These are phyloP conservation scores for Penicillium sp. DNA, from an alignment of 2,329 filamentous ascomycete species.

Conservation along the genomic window DNA sequence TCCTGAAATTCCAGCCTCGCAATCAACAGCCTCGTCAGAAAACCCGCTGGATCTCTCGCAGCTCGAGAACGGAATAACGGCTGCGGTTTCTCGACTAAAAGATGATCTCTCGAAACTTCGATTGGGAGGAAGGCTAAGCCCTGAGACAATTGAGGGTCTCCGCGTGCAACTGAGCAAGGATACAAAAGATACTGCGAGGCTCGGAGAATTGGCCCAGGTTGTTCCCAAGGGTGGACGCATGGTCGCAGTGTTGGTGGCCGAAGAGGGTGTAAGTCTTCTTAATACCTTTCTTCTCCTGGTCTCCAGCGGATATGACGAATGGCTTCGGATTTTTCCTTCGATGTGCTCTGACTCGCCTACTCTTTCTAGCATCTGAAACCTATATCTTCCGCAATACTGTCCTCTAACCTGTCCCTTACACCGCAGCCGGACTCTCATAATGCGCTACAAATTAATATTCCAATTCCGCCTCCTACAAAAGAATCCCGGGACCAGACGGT, in stretches of 20 bases:
- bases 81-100: constrained; percentile 61
- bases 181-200: constrained; percentile 55
- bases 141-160: constrained; percentile 64
- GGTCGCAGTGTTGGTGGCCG: constrained; percentile 66
- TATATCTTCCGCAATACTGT: constrained; percentile 47
- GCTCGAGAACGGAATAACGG: constrained; percentile 61
- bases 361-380: constrained; percentile 50
- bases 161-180: constrained; percentile 63
- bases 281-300: background rate
- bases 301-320: background rate
- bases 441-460: constrained; percentile 49
- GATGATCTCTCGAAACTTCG: constrained; percentile 67
- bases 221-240: constrained; percentile 66
- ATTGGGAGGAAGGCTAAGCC: constrained; percentile 66
- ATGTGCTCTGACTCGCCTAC: background rate
- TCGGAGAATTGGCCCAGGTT: constrained; percentile 70
- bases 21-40: constrained; percentile 38
- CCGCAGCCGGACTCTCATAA: constrained; percentile 51
- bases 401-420: constrained; percentile 49
- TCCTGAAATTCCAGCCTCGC: constrained; percentile 36
- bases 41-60: constrained; percentile 67
- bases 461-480: constrained; percentile 53
- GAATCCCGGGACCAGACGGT: constrained; percentile 51
- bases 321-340: background rate
- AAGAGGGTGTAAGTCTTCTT: constrained; percentile 59